A percentile compares a stretch with the other conserved stretches of the same genome.
phyloP scores from a whole-genome alignment of 371 early-diverging fungal species.

The Apophysomyces variabilis region DNA sequence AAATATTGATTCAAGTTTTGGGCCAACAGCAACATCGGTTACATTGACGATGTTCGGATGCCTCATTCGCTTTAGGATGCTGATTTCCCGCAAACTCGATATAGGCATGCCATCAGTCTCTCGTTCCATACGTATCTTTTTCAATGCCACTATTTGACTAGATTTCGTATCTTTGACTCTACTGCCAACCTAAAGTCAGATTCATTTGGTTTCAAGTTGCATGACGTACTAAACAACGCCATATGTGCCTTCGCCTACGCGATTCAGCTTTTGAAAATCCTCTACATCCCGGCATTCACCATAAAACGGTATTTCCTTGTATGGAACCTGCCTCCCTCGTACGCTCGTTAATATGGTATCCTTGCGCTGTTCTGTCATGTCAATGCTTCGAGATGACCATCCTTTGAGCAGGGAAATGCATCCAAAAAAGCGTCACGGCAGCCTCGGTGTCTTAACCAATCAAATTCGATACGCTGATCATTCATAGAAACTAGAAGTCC shows the following conservation, averaged over 20 bases:
- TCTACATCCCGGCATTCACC: conserved; percentile 70
- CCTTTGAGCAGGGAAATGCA: no score
- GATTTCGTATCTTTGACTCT: conserved; percentile 70
- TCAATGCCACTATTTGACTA: conserved; percentile 84
- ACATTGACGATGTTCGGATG: conserved; percentile 91
- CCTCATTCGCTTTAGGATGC: conserved; percentile 79
- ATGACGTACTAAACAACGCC: conserved; percentile 84
- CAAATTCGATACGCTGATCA: no score
- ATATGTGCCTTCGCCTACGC: conserved; percentile 83
- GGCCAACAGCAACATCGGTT: conserved; percentile 77
- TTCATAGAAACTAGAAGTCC: no score
- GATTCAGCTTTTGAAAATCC: conserved; percentile 70
- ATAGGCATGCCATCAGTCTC: conserved; percentile 83
- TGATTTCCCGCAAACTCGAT: conserved; percentile 91
- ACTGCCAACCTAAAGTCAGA: conserved; percentile 25
- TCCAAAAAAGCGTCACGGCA: no score
- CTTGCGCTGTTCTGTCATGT: conserved; percentile 4
- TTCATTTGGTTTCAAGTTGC: conserved; percentile 17
- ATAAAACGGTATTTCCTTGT: conserved; percentile 43
- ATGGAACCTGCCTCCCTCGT: conserved; percentile 29
- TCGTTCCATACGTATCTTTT: conserved; percentile 86
- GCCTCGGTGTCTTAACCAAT: no score
- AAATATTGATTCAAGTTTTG: conserved; percentile 68
- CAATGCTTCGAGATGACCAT: no score
- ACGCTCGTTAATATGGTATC: conserved; percentile 29